Base-by-base conservation (phyloP, 257 asterid genomes). In the Verbascum thapsus region DNA sequence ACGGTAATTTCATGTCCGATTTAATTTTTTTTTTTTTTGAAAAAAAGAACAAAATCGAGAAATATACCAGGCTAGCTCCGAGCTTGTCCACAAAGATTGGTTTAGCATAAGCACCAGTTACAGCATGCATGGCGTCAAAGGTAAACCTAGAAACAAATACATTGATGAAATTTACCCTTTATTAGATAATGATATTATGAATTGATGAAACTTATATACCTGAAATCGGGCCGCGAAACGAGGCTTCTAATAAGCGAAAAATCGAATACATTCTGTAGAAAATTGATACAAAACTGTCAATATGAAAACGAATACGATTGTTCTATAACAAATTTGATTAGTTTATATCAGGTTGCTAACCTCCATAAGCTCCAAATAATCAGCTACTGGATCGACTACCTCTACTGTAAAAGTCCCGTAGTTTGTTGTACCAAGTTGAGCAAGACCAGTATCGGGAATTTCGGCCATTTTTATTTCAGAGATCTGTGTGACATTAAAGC, bases 41-140 rank as follows among this genome's bases (percentile, higher is more conserved):
- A n/a, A n/a, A 39, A 16, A 10, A 12, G 45, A 37, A 75, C 32
- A 5, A 13, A 26, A 26, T 26, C n/a, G 37, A 8, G 44, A 68
- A 58, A 73, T 88, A 57, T 84, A 90, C 99, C 42, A 62, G 69
- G 80, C 76, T 75, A 64, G 96, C 97, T 79, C 96, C 96, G 58
- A 94, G 84, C 80, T 85, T 90, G 81, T 90, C 99, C 70, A 90
- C 95, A 63, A 87, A 87, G 48, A 90, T 94, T 40, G 99, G 99
- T 42, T 90, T 76, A 58, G 97, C 99, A 74, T 94, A 94, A 65
- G 99, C 96, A 66, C 99, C 97, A 16, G 99, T 86, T 39, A 94
- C 97, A 48, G 99, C 99, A 77, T 90, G 97, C 99, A 94, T 94
- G 74, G 97, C 96, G 72, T 94, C 97, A 81, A 87, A 87, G 44